These are phyloP conservation scores for Lizonia empirigonia DNA, from an alignment of 2,329 filamentous ascomycete genomes.

Conservation along the genomic window DNA sequence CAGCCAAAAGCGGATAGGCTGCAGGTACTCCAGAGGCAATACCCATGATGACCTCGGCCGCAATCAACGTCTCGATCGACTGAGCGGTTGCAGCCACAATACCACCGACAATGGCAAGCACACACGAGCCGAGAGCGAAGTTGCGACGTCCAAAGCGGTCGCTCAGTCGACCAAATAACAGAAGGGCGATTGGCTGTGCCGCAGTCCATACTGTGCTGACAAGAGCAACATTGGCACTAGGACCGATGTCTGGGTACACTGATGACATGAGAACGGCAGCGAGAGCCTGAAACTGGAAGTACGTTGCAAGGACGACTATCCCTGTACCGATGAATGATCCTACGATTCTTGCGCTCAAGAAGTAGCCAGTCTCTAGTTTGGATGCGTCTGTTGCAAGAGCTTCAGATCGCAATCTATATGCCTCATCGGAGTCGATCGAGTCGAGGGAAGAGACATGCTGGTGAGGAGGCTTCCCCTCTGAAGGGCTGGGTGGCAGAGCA, in stretches of 20 bases:
- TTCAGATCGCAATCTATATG: conserved; percentile 17
- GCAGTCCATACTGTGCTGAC: conserved; percentile 17
- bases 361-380: conserved; percentile 17
- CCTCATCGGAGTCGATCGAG: conserved; percentile 17
- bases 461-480: not conserved
- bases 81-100: conserved; percentile 33
- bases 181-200: conserved; percentile 16
- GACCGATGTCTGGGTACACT: conserved; percentile 21
- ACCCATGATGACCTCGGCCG: conserved; percentile 28
- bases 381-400: conserved; percentile 16
- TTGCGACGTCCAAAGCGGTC: conserved; percentile 20
- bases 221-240: conserved; percentile 16
- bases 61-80: conserved; percentile 31
- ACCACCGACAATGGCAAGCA: conserved; percentile 21
- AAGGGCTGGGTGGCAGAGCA: not conserved
- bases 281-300: conserved; percentile 25
- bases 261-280: conserved; percentile 15
- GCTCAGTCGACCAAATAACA: conserved; percentile 20
- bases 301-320: conserved; percentile 21
- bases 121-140: conserved; percentile 15
- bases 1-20: conserved; percentile 23
- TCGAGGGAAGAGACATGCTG: conserved; percentile 1
- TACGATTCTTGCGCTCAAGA: conserved; percentile 15
- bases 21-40: conserved; percentile 25
- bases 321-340: conserved; percentile 23